Conservation (phyloP, 768 basidiomycete genomes). For the Rhodotorula sphaerocarpa region DNA sequence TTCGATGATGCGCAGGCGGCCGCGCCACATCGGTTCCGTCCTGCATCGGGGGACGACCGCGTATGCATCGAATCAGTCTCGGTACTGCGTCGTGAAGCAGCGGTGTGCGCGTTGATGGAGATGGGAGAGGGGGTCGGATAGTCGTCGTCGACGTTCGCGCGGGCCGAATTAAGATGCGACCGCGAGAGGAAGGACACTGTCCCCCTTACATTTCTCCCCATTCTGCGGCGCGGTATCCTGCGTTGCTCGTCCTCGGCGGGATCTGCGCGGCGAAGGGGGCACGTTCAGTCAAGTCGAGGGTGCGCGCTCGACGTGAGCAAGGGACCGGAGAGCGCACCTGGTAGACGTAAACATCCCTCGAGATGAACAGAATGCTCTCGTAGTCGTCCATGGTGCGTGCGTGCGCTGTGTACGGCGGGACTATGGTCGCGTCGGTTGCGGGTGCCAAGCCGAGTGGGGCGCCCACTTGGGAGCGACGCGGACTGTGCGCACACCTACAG, state of each 20-base stretch:
- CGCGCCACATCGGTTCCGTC: constrained; percentile 38
- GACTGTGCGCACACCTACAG: no score
- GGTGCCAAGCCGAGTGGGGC: no score
- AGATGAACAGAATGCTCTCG: constrained; percentile 30
- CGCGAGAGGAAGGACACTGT: background rate
- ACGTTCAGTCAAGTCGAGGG: no score
- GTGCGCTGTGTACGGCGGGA: background rate
- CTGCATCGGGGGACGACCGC: constrained; percentile 3
- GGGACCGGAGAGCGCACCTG: background rate
- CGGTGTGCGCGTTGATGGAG: no score
- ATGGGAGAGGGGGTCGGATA: background rate
- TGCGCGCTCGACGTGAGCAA: no score
- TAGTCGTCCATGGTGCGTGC: constrained; percentile 20
- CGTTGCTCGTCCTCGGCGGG: constrained; percentile 35
- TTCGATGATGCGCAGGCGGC: constrained; percentile 34
- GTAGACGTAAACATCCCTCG: constrained; percentile 33
- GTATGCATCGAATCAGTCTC: no score
- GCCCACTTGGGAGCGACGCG: no score
- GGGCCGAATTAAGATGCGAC: background rate
- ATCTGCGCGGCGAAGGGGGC: no score
- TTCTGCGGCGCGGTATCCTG: constrained; percentile 36
- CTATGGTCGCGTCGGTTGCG: no score
- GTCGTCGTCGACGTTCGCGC: background rate
- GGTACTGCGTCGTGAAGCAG: no score
- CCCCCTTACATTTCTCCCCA: constrained; percentile 21